Percentiles rank a stretch among this genome's conserved stretches.
phyloP scores from a whole-genome alignment of 768 basidiomycete species.

The Aureoboletus auriporus region DNA sequence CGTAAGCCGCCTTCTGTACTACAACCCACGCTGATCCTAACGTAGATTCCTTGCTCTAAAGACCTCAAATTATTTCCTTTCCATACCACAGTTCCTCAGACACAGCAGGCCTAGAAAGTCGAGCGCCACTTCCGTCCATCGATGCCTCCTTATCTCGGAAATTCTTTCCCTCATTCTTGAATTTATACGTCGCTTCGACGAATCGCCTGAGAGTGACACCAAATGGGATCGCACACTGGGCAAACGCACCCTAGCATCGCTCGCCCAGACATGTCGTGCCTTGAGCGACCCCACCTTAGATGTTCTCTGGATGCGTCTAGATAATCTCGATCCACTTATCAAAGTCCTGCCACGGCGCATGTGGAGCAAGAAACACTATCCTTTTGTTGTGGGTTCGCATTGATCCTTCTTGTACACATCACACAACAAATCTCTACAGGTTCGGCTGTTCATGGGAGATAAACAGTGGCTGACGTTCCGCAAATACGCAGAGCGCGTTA shows the following conservation, averaged over 20 bases:
- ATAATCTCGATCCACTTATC: conserved; percentile 26
- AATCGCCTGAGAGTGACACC: conserved; percentile 13
- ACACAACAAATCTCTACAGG: conserved; percentile 2
- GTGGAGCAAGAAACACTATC: conserved; percentile 21
- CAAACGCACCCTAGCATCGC: conserved; percentile 22
- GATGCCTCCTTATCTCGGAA: conserved; percentile 18
- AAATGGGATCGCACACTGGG: conserved; percentile 13
- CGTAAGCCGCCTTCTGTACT: neutral
- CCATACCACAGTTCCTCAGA: neutral
- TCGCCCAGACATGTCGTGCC: conserved; percentile 25
- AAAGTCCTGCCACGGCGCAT: conserved; percentile 22
- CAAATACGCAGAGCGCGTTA: conserved; percentile 24
- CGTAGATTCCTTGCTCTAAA: conserved; percentile 3
- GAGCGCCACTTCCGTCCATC: conserved; percentile 12
- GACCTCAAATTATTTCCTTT: neutral
- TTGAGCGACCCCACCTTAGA: conserved; percentile 23
- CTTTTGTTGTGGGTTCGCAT: conserved; percentile 15
- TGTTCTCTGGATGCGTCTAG: conserved; percentile 25
- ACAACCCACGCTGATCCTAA: neutral
- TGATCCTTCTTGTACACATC: neutral
- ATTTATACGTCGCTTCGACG: conserved; percentile 18
- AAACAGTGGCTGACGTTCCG: conserved; percentile 24
- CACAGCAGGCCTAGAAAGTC: neutral
- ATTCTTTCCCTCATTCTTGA: conserved; percentile 21
- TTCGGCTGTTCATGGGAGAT: conserved; percentile 23